A percentile compares a stretch with the other conserved stretches of the same genome.
phyloP scores from a whole-genome alignment of 208 protist species.

The Trypanosoma boissoni region DNA sequence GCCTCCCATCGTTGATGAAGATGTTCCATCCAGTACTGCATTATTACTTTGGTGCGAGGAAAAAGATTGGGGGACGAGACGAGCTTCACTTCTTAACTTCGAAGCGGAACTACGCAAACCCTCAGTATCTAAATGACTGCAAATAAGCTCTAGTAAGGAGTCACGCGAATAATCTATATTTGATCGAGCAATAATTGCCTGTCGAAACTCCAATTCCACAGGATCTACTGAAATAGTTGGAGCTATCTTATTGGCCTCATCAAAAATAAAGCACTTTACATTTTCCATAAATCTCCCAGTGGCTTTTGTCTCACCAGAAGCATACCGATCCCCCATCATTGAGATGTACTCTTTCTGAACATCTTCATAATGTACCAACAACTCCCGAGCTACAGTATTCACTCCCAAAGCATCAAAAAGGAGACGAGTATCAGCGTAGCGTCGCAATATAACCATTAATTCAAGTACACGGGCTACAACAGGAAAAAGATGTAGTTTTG shows the following conservation, averaged over 20 bases:
- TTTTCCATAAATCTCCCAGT: constrained; percentile 83
- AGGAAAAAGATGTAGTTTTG: constrained; percentile 78
- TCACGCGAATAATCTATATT: constrained; percentile 74
- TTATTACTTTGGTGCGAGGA: constrained; percentile 8
- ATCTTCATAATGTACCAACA: constrained; percentile 61
- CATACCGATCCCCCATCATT: constrained; percentile 57
- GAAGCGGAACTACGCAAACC: constrained; percentile 48
- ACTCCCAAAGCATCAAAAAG: constrained; percentile 82
- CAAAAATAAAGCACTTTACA: constrained; percentile 68
- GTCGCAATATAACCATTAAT: constrained; percentile 68
- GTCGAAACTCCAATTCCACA: constrained; percentile 67
- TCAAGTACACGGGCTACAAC: constrained; percentile 79
- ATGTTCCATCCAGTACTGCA: constrained; percentile 3
- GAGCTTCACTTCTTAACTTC: constrained; percentile 46
- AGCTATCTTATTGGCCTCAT: constrained; percentile 39
- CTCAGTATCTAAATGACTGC: constrained; percentile 63
- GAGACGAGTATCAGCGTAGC: constrained; percentile 67
- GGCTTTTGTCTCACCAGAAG: constrained; percentile 64
- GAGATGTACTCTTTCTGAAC: constrained; percentile 81
- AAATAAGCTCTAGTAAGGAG: constrained; percentile 74
- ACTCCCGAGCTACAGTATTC: constrained; percentile 58
- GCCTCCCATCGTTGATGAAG: constrained; percentile 18
- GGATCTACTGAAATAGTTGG: constrained; percentile 39
- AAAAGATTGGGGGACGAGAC: constrained; percentile 15
- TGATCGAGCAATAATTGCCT: constrained; percentile 67